phyloP scores from a whole-genome alignment of 371 early-diverging fungal species.

The Mortierella sp. region DNA sequence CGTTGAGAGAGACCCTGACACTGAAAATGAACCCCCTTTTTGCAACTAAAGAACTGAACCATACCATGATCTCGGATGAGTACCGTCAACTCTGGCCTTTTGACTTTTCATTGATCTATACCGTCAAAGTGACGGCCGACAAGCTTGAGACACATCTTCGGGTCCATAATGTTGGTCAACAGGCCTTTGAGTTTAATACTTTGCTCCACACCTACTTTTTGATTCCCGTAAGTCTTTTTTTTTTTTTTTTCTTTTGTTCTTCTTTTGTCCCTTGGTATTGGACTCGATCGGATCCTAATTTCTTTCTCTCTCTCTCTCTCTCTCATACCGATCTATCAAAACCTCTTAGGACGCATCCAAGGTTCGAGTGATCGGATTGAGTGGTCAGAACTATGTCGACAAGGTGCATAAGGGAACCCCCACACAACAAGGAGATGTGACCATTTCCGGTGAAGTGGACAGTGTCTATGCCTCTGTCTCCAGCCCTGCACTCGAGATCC shows the following conservation, averaged over 20 bases:
- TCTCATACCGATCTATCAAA: not conserved
- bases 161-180: conserved; percentile 77
- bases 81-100: conserved; percentile 71
- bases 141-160: conserved; percentile 73
- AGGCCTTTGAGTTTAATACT: conserved; percentile 83
- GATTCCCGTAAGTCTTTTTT: conserved; percentile 63
- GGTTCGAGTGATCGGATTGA: conserved; percentile 73
- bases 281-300: not conserved
- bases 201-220: conserved; percentile 93
- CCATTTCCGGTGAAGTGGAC: conserved; percentile 62
- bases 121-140: conserved; percentile 77
- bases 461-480: conserved; percentile 60
- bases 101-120: conserved; percentile 82
- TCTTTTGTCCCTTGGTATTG: not conserved
- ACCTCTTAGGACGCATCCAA: conserved; percentile 63
- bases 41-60: conserved; percentile 60
- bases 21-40: too few relatives aligned
- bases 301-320: not conserved
- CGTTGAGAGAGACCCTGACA: too few relatives aligned
- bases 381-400: conserved; percentile 70
- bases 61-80: conserved; percentile 66
- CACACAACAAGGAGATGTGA: conserved; percentile 85
- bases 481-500: conserved; percentile 60
- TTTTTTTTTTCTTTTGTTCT: not conserved
- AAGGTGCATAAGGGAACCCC: conserved; percentile 78